Percentiles rank a stretch among this genome's conserved stretches.
phyloP scores from a whole-genome alignment of 179 eudicot species.

The Beta lomatogona region DNA sequence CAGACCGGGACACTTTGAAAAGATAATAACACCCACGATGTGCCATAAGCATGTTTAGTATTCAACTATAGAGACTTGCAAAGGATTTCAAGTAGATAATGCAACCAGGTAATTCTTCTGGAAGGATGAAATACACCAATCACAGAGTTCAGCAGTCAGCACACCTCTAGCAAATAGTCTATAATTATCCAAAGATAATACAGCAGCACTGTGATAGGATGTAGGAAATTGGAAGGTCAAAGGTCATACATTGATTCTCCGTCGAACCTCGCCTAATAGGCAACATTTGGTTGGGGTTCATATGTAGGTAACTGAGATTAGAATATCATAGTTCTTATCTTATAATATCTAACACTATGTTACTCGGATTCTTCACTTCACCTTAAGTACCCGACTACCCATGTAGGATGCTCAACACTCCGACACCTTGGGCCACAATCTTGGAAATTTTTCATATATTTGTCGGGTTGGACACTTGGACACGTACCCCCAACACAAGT shows the following conservation, averaged over 20 bases:
- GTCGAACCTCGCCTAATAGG: not conserved
- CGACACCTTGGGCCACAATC: no score
- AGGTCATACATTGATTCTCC: not conserved
- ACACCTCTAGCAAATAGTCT: not conserved
- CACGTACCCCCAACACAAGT: no score
- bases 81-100: not conserved
- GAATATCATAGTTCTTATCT: not conserved
- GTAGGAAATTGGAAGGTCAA: not conserved
- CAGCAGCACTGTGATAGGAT: not conserved
- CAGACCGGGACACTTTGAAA: not conserved
- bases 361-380: no score
- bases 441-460: no score
- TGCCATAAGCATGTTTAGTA: conserved; percentile 2
- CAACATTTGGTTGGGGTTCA: not conserved
- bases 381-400: no score
- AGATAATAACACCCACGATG: not conserved
- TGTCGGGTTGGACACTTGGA: no score
- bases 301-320: not conserved
- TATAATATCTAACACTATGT: not conserved
- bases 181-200: not conserved
- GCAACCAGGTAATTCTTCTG: not conserved
- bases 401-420: no score
- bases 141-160: not conserved
- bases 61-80: not conserved
- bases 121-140: not conserved